A percentile compares a stretch with the other conserved stretches of the same genome.
Conservation (phyloP, 108 stramenopile genomes). For the Skeletonema costatum region DNA sequence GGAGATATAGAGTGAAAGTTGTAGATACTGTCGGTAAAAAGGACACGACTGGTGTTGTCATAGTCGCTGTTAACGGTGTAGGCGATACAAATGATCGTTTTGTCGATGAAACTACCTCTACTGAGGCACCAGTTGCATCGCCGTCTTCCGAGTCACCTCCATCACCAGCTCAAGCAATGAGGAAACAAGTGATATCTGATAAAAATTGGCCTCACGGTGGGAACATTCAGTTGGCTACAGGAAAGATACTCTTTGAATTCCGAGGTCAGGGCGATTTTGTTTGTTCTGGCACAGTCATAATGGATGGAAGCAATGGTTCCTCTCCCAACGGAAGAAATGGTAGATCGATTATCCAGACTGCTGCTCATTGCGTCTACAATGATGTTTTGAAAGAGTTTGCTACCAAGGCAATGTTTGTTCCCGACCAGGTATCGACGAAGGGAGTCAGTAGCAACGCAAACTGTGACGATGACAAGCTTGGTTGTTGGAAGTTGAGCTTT, state of each 20-base stretch:
- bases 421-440: conserved; percentile 9
- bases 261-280: conserved; percentile 19
- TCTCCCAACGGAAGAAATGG: conserved; percentile 9
- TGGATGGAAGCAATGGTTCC: conserved; percentile 12
- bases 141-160: not conserved
- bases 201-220: conserved; percentile 34
- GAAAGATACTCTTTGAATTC: conserved; percentile 41
- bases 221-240: conserved; percentile 24
- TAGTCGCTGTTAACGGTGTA: not conserved
- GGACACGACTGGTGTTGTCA: conserved; percentile 12
- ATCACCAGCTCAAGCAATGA: not conserved
- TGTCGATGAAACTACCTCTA: not conserved
- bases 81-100: conserved; percentile 1
- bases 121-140: not conserved
- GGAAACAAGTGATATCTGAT: conserved; percentile 8
- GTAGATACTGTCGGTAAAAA: conserved; percentile 19
- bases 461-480: conserved; percentile 20
- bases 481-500: conserved; percentile 33
- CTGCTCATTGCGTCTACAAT: conserved; percentile 48
- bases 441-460: conserved; percentile 13
- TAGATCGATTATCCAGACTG: conserved; percentile 38
- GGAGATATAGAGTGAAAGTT: conserved; percentile 27
- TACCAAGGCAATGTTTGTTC: conserved; percentile 25
- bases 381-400: conserved; percentile 41
- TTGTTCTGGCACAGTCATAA: conserved; percentile 37